Conservation (phyloP, 441 rosid genomes). For the Adansonia rubrostipa region DNA sequence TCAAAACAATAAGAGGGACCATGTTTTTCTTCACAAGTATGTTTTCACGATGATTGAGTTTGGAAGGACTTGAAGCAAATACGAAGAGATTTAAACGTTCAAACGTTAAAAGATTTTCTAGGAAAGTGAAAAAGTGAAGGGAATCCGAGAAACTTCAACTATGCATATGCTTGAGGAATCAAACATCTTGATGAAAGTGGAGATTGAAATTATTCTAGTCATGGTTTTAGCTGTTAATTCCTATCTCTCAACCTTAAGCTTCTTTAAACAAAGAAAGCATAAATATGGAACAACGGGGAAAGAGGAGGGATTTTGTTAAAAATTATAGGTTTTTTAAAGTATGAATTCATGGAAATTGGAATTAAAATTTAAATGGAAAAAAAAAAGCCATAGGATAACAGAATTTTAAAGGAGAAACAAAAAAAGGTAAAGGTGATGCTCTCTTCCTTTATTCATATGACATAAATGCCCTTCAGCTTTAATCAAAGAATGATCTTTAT, state of each 20-base stretch:
- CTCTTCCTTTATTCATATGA: constrained; percentile 35
- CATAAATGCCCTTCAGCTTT: constrained; percentile 61
- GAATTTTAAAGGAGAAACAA: constrained; percentile 50
- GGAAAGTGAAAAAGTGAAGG: constrained; percentile 51
- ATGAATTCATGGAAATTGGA: constrained; percentile 2
- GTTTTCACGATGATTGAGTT: constrained; percentile 33
- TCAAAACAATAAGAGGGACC: constrained; percentile 53
- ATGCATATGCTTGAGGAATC: constrained; percentile 46
- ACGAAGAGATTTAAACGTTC: constrained; percentile 40
- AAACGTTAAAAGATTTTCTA: constrained; percentile 36
- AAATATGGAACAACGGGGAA: constrained; percentile 20
- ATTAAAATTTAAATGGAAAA: background rate
- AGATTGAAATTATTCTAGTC: constrained; percentile 29
- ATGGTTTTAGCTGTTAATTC: constrained; percentile 26
- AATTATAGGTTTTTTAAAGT: constrained; percentile 9
- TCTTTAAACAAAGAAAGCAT: constrained; percentile 36
- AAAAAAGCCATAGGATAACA: constrained; percentile 50
- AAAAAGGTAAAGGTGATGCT: constrained; percentile 52
- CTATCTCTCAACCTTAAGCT: constrained; percentile 20
- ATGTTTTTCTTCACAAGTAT: constrained; percentile 32
- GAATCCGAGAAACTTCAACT: constrained; percentile 54
- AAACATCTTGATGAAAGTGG: constrained; percentile 41
- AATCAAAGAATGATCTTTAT: constrained; percentile 51
- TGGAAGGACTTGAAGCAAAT: constrained; percentile 47
- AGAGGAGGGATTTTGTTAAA: background rate